Evolutionary conservation across 208 protist species (phyloP).

Genomic region (Acanthamoeba royreba): DNA sequence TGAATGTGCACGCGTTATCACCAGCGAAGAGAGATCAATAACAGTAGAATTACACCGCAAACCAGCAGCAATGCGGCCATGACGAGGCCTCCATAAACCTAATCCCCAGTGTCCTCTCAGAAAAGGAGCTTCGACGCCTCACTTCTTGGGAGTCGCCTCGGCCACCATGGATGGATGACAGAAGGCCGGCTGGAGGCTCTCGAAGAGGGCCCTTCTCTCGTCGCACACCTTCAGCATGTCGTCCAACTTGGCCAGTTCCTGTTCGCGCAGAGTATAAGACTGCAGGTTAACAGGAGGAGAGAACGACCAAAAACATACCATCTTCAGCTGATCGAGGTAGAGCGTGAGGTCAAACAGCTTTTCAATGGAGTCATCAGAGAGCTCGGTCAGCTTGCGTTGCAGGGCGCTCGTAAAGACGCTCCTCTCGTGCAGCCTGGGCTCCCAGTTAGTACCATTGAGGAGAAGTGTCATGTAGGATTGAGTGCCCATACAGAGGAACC

Average conservation of each 20-base stretch:
- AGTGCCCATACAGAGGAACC: not conserved
- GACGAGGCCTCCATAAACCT: too few relatives aligned
- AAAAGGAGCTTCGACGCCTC: too few relatives aligned
- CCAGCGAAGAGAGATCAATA: too few relatives aligned
- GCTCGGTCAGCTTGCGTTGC: not conserved
- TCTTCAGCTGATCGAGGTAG: not conserved
- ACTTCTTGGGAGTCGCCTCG: too few relatives aligned
- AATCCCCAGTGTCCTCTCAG: too few relatives aligned
- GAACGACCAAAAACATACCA: not conserved
- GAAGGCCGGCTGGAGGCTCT: not conserved
- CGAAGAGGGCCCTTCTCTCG: not conserved
- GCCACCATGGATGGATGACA: not conserved
- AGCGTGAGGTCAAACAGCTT: not conserved
- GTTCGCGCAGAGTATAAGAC: not conserved
- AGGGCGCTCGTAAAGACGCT: constrained; percentile 3
- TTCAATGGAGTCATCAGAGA: not conserved
- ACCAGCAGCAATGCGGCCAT: too few relatives aligned
- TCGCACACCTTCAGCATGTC: not conserved
- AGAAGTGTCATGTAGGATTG: too few relatives aligned
- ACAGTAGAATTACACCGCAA: too few relatives aligned
- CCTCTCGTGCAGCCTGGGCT: not conserved
- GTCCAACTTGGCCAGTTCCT: constrained; percentile 24
- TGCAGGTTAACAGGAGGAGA: not conserved
- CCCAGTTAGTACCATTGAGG: too few relatives aligned
- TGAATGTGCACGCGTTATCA: too few relatives aligned